These are phyloP conservation scores for Yamadazyma sp. DNA, from an alignment of 1,139 yeast genomes.

Conservation along the genomic window DNA sequence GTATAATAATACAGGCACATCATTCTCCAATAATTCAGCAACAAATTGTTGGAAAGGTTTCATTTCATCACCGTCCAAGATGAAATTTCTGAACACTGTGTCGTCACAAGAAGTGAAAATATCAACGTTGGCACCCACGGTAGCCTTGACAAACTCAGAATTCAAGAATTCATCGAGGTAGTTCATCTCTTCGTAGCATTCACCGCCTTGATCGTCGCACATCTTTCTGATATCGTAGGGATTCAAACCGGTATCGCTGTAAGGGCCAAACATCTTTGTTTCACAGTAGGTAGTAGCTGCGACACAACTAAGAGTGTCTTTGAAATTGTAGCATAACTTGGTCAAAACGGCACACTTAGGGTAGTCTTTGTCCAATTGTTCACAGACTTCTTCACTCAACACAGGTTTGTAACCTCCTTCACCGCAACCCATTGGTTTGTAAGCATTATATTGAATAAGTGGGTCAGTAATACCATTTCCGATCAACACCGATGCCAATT, in stretches of 20 bases:
- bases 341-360: conserved; percentile 83
- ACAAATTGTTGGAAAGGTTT: conserved; percentile 79
- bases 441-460: conserved; percentile 63
- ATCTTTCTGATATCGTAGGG: conserved; percentile 88
- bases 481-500: conserved; percentile 68
- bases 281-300: conserved; percentile 90
- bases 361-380: conserved; percentile 52
- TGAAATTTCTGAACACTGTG: conserved; percentile 76
- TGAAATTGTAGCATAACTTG: conserved; percentile 73
- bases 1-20: conserved; percentile 69
- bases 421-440: conserved; percentile 86
- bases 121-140: conserved; percentile 90
- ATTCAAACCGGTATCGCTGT: conserved; percentile 67
- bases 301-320: conserved; percentile 83
- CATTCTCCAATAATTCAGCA: conserved; percentile 54
- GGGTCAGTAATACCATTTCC: conserved; percentile 88
- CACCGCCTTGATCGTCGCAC: conserved; percentile 69
- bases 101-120: conserved; percentile 82
- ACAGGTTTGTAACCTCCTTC: conserved; percentile 74
- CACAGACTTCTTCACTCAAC: conserved; percentile 61
- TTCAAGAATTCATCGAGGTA: conserved; percentile 38
- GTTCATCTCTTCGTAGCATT: conserved; percentile 56
- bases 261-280: conserved; percentile 54
- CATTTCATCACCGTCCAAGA: conserved; percentile 88
- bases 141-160: conserved; percentile 50